Evolutionary conservation across 2,329 filamentous ascomycete species (phyloP).

Genomic region (Blumeria graminis): DNA sequence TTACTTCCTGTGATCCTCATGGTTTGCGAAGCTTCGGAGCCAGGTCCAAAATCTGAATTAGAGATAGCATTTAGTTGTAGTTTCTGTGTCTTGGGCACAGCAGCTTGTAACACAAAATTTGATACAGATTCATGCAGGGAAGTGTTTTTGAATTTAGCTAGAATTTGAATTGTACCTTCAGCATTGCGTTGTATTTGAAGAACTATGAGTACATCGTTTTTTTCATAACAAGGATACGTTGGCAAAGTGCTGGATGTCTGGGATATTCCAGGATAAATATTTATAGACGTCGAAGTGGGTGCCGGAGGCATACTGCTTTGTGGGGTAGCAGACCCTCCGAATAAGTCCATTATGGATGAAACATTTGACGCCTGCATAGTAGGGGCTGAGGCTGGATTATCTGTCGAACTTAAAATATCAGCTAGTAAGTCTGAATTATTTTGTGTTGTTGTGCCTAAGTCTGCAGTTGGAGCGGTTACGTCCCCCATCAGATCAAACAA

Average conservation of each 20-base stretch:
- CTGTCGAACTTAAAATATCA: slow-evolving; percentile 67
- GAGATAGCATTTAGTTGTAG: slow-evolving; percentile 80
- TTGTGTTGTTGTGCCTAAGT: slow-evolving; percentile 33
- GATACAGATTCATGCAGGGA: slow-evolving; percentile 41
- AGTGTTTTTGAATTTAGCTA: slow-evolving; percentile 62
- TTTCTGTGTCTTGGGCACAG: slow-evolving; percentile 90
- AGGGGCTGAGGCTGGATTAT: slow-evolving; percentile 22
- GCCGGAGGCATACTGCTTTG: slow-evolving; percentile 22
- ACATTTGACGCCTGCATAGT: slow-evolving; percentile 31
- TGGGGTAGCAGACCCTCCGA: slow-evolving; percentile 27
- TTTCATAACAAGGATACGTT: slow-evolving; percentile 55
- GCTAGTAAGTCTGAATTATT: slow-evolving; percentile 74
- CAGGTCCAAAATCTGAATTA: slow-evolving; percentile 47
- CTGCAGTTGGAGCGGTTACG: slow-evolving; percentile 30
- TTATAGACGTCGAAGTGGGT: slow-evolving; percentile 22
- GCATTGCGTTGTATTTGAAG: slow-evolving; percentile 67
- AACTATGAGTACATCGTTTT: slow-evolving; percentile 59
- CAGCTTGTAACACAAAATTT: slow-evolving; percentile 68
- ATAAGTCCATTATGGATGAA: slow-evolving; percentile 76
- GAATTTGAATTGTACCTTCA: slow-evolving; percentile 56
- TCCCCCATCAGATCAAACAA: slow-evolving; percentile 83
- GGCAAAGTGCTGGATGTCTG: slow-evolving; percentile 23
- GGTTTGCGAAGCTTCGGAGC: slow-evolving; percentile 65
- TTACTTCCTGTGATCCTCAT: slow-evolving; percentile 72
- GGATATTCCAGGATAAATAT: slow-evolving; percentile 22